A percentile compares a stretch with the other conserved stretches of the same genome.
phyloP scores from a whole-genome alignment of 345 rosid genomes.

The Rhizophora apiculata region DNA sequence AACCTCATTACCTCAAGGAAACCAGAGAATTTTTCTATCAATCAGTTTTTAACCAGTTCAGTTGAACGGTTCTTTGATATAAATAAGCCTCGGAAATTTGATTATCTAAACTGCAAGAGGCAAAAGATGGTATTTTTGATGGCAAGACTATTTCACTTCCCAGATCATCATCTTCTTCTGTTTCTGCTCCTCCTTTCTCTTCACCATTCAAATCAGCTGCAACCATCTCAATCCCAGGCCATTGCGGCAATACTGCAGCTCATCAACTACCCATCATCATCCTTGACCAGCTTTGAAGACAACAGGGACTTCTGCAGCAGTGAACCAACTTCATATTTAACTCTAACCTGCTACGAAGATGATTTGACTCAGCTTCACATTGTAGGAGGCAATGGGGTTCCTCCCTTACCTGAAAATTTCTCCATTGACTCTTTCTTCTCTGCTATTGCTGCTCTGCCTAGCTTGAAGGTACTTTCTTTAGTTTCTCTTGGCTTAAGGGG shows the following conservation, averaged over 20 bases:
- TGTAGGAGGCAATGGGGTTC: slow-evolving; percentile 28
- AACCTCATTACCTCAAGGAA: no score
- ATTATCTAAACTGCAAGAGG: neutral
- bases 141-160: slow-evolving; percentile 27
- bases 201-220: slow-evolving; percentile 39
- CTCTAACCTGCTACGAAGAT: slow-evolving; percentile 50
- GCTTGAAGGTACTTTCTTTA: slow-evolving; percentile 55
- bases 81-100: neutral
- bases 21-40: no score
- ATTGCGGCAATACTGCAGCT: slow-evolving; percentile 38
- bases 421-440: slow-evolving; percentile 36
- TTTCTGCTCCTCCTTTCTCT: slow-evolving; percentile 2
- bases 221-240: slow-evolving; percentile 36
- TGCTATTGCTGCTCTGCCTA: slow-evolving; percentile 32
- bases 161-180: slow-evolving; percentile 20
- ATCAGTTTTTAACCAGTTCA: no score
- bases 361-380: slow-evolving; percentile 59
- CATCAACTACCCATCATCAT: slow-evolving; percentile 38
- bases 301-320: slow-evolving; percentile 41
- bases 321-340: slow-evolving; percentile 41
- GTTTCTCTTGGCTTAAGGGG: slow-evolving; percentile 56
- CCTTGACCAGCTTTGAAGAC: slow-evolving; percentile 23
- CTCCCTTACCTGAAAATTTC: slow-evolving; percentile 33
- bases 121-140: slow-evolving; percentile 13
- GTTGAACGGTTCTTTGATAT: no score